phyloP scores from a whole-genome alignment of 2,329 filamentous ascomycete species.

The Rutstroemia sp. region DNA sequence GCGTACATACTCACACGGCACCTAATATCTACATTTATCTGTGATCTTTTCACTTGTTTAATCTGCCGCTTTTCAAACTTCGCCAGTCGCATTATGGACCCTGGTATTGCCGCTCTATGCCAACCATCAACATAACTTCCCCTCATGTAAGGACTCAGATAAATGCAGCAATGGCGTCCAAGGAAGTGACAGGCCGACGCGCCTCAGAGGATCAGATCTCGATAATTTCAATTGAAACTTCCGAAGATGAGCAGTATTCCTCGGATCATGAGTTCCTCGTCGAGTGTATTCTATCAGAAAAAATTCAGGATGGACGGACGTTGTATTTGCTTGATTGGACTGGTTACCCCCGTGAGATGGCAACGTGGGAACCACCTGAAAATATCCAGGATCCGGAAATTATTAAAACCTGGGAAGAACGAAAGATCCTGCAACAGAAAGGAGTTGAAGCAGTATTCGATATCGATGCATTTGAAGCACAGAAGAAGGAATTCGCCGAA shows the following conservation, averaged over 20 bases:
- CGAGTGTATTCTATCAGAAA: conserved; percentile 45
- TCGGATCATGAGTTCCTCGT: conserved; percentile 27
- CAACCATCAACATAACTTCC: no score
- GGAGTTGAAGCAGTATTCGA: conserved; percentile 20
- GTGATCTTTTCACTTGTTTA: no score
- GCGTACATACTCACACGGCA: no score
- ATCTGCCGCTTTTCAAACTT: no score
- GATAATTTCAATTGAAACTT: conserved; percentile 51
- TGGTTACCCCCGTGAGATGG: conserved; percentile 47
- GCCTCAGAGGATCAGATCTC: conserved; percentile 46
- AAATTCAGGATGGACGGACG: conserved; percentile 27
- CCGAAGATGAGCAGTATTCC: conserved; percentile 11
- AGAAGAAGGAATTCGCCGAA: conserved; percentile 1
- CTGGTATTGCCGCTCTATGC: no score
- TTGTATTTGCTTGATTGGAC: conserved; percentile 59
- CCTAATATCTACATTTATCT: no score
- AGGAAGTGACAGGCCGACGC: neutral
- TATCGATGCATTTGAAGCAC: conserved; percentile 14
- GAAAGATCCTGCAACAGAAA: conserved; percentile 14
- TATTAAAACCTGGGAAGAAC: conserved; percentile 27
- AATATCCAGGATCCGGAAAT: conserved; percentile 35
- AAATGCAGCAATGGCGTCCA: neutral
- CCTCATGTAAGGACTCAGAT: no score
- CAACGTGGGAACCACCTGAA: conserved; percentile 45
- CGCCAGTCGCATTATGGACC: no score